phyloP scores from a whole-genome alignment of 306 rosid genomes.

The Bauhinia variegata region DNA sequence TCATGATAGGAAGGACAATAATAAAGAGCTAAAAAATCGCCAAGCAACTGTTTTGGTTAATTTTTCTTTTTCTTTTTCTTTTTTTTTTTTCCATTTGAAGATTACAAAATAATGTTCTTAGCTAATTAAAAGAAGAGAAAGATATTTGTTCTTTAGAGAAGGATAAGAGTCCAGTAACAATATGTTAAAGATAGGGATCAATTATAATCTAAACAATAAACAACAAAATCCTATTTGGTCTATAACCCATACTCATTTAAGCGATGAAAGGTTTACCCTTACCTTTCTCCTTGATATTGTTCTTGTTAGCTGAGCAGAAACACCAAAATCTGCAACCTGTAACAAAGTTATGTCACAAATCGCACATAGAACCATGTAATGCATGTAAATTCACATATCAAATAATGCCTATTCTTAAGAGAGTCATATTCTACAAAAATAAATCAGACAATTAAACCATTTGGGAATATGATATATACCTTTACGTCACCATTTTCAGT shows the following conservation, averaged over 20 bases:
- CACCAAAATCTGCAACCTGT: conserved; percentile 99
- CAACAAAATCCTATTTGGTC: background rate
- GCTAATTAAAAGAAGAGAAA: conserved; percentile 17
- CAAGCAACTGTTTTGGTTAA: background rate
- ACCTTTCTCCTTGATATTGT: conserved; percentile 99
- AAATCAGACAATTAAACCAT: conserved; percentile 22
- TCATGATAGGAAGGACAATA: conserved; percentile 17
- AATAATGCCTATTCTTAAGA: conserved; percentile 32
- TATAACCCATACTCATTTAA: conserved; percentile 27
- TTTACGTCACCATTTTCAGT: conserved; percentile 94
- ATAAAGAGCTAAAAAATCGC: background rate
- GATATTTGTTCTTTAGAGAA: conserved; percentile 14
- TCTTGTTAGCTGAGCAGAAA: conserved; percentile 96
- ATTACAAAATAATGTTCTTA: conserved; percentile 14
- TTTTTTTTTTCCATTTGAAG: conserved; percentile 25
- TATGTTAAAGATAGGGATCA: conserved; percentile 6
- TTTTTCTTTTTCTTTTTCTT: too few relatives aligned
- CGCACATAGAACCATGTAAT: conserved; percentile 32
- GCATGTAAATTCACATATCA: conserved; percentile 37
- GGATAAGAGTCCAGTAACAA: background rate
- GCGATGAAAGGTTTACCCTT: conserved; percentile 29
- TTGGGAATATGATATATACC: conserved; percentile 53
- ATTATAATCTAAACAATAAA: conserved; percentile 13
- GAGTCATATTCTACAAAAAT: conserved; percentile 21
- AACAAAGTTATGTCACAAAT: conserved; percentile 37